Conservation (phyloP, 2,329 filamentous ascomycete genomes). For the Colletotrichum higginsianum region DNA sequence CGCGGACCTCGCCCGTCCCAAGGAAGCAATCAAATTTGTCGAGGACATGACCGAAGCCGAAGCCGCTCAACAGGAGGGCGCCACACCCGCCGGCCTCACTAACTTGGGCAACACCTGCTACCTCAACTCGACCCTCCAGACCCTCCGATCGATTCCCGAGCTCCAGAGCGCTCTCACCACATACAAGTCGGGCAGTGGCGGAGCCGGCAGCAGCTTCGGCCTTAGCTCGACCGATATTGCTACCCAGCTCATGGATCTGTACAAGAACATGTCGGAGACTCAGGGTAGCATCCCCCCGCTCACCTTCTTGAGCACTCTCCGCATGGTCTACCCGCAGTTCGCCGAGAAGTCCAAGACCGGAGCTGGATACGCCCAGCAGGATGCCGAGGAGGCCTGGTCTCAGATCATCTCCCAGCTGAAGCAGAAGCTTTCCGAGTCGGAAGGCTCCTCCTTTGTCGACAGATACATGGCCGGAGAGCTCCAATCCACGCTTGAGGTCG, state of each 20-base stretch:
- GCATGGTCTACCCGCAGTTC: conserved; percentile 89
- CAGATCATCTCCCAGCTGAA: conserved; percentile 90
- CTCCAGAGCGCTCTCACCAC: conserved; percentile 83
- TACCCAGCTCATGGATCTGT: conserved; percentile 82
- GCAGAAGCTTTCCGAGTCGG: conserved; percentile 74
- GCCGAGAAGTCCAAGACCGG: conserved; percentile 88
- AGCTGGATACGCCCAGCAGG: conserved; percentile 93
- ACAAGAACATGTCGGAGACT: conserved; percentile 90
- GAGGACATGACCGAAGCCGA: conserved; percentile 99
- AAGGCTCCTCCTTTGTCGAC: conserved; percentile 83
- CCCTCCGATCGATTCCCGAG: conserved; percentile 89
- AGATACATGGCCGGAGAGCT: conserved; percentile 91
- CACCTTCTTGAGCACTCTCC: conserved; percentile 85
- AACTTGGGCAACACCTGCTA: conserved; percentile 99
- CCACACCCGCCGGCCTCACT: conserved; percentile 87
- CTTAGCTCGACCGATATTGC: conserved; percentile 41
- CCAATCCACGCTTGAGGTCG: conserved; percentile 83
- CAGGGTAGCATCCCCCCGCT: conserved; percentile 89
- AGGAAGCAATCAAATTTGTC: conserved; percentile 87
- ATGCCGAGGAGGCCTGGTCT: conserved; percentile 98
- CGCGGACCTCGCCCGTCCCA: conserved; percentile 77
- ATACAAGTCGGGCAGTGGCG: conserved; percentile 65
- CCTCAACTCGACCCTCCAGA: conserved; percentile 97
- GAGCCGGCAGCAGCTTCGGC: conserved; percentile 62
- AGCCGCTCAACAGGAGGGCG: conserved; percentile 84